Percentiles rank a stretch among this genome's conserved stretches.
Evolutionary conservation across 2,329 filamentous ascomycete species (phyloP).

Genomic region (Cryphonectria radicalis): DNA sequence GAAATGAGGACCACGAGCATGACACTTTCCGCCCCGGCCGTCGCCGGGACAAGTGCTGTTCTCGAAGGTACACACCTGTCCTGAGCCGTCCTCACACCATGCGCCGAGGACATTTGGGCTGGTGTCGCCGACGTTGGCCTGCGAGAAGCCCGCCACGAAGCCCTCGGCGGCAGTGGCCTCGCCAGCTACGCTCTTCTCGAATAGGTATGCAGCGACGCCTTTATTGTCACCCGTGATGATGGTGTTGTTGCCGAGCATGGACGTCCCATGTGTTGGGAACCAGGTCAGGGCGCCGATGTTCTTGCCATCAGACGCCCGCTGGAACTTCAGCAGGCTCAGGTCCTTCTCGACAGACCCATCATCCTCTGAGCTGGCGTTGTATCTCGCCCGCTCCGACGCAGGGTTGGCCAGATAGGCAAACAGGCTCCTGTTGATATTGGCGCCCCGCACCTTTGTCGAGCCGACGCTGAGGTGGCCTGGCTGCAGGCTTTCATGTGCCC

Average conservation of each 20-base stretch:
- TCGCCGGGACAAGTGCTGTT: constrained; percentile 78
- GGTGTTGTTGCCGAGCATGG: constrained; percentile 89
- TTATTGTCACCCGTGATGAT: constrained; percentile 95
- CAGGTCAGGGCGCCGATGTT: constrained; percentile 83
- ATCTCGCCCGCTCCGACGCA: constrained; percentile 70
- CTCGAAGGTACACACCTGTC: constrained; percentile 71
- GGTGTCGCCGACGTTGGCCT: constrained; percentile 89
- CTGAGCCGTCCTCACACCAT: constrained; percentile 85
- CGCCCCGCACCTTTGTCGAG: constrained; percentile 70
- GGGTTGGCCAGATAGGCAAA: constrained; percentile 90
- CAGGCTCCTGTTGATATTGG: constrained; percentile 87
- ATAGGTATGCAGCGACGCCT: constrained; percentile 83
- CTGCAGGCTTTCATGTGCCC: constrained; percentile 74
- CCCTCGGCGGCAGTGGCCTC: constrained; percentile 60
- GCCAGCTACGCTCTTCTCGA: constrained; percentile 71
- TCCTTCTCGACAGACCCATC: constrained; percentile 67
- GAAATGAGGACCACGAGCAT: constrained; percentile 74
- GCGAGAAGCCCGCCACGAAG: constrained; percentile 91
- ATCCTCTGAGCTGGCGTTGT: constrained; percentile 58
- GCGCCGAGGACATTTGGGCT: constrained; percentile 86
- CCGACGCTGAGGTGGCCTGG: constrained; percentile 72
- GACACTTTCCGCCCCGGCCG: constrained; percentile 71
- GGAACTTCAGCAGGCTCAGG: constrained; percentile 80
- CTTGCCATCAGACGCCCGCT: constrained; percentile 73
- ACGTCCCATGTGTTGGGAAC: constrained; percentile 92